A percentile compares a stretch with the other conserved stretches of the same genome.
These are phyloP conservation scores for Penicillium janthinellum DNA, from an alignment of 2,329 filamentous ascomycete species.

Conservation along the genomic window DNA sequence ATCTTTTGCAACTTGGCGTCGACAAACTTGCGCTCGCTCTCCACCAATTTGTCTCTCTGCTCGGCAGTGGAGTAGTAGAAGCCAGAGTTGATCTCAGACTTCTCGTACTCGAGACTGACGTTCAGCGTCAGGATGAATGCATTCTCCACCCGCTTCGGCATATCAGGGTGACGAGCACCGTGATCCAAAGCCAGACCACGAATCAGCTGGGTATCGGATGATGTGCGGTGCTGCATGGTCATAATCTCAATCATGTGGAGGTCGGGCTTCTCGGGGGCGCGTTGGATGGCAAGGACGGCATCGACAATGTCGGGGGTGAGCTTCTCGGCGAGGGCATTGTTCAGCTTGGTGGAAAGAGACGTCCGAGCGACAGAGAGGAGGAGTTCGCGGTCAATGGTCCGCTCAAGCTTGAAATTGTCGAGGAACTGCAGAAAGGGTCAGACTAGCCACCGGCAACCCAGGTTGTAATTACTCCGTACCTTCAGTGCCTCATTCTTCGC, in stretches of 20 bases:
- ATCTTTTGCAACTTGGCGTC: conserved; percentile 97
- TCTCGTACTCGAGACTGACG: conserved; percentile 97
- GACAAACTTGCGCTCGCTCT: conserved; percentile 93
- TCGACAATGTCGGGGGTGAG: conserved; percentile 96
- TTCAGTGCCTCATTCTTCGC: conserved; percentile 91
- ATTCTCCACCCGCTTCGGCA: conserved; percentile 95
- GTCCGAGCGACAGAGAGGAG: conserved; percentile 91
- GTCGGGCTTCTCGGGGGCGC: conserved; percentile 87
- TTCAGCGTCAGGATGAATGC: conserved; percentile 94
- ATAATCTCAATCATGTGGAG: conserved; percentile 99
- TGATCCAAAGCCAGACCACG: conserved; percentile 91
- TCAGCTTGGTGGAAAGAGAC: conserved; percentile 93
- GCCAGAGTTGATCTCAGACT: conserved; percentile 97
- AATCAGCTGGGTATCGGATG: conserved; percentile 94
- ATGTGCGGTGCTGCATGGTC: conserved; percentile 99
- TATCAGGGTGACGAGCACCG: conserved; percentile 93
- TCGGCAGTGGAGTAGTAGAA: conserved; percentile 99
- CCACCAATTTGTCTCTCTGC: conserved; percentile 95
- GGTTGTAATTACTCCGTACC: conserved; percentile 49
- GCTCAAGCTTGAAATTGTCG: conserved; percentile 86
- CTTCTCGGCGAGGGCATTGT: conserved; percentile 81
- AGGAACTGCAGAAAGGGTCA: conserved; percentile 66
- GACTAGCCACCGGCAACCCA: conserved; percentile 3
- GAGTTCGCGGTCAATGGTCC: conserved; percentile 89
- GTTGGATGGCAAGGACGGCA: conserved; percentile 91